phyloP scores from a whole-genome alignment of 1,284 basidiomycete genomes.

The Ganoderma lucidum region DNA sequence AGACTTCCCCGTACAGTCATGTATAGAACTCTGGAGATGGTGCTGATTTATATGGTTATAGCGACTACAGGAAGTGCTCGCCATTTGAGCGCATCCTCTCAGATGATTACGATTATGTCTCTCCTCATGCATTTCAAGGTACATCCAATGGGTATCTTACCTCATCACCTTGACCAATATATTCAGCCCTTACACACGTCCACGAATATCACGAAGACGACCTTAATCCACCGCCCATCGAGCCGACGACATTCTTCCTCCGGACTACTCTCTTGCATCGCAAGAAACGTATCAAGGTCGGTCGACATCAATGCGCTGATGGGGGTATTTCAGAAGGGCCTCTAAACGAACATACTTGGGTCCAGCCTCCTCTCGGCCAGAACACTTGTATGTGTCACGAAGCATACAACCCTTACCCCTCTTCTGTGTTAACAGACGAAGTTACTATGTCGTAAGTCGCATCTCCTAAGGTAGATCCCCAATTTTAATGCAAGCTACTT shows the following conservation, averaged over 20 bases:
- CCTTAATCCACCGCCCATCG: slow-evolving; percentile 27
- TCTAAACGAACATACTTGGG: background rate
- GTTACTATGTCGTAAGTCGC: background rate
- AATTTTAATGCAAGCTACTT: background rate
- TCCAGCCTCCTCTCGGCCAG: slow-evolving; percentile 24
- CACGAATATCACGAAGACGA: slow-evolving; percentile 29
- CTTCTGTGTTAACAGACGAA: background rate
- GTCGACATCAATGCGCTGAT: background rate
- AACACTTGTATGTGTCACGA: slow-evolving; percentile 27
- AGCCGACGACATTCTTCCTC: slow-evolving; percentile 24
- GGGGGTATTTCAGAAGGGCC: background rate
- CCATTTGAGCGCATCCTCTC: slow-evolving; percentile 32
- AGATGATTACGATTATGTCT: slow-evolving; percentile 30
- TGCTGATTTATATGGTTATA: background rate
- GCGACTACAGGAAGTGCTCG: slow-evolving; percentile 19
- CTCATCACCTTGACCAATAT: background rate
- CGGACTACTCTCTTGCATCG: slow-evolving; percentile 14
- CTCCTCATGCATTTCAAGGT: slow-evolving; percentile 26
- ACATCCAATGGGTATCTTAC: background rate
- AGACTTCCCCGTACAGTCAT: background rate
- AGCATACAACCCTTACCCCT: slow-evolving; percentile 34
- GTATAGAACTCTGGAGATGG: no score
- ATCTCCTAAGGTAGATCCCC: no score
- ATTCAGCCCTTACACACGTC: slow-evolving; percentile 13
- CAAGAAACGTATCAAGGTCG: slow-evolving; percentile 10